phyloP scores from a whole-genome alignment of 345 rosid genomes.

The Syzygium oleosum region DNA sequence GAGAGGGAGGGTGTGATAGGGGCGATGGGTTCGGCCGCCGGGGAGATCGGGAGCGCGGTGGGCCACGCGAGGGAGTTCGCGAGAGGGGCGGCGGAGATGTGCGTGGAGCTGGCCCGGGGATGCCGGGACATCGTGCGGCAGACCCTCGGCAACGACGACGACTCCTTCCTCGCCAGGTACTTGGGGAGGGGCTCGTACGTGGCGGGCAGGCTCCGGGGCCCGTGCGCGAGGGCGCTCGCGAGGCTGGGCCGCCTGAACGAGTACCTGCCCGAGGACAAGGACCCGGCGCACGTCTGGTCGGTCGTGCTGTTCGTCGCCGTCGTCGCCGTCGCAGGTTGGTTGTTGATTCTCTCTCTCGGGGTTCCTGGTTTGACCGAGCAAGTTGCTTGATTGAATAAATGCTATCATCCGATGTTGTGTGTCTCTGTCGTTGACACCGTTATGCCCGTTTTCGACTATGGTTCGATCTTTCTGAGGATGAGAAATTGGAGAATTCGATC shows the following conservation, averaged over 20 bases:
- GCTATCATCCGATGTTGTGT: not conserved
- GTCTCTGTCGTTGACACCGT: not conserved
- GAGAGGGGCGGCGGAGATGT: constrained; percentile 46
- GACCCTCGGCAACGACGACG: constrained; percentile 40
- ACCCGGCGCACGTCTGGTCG: constrained; percentile 48
- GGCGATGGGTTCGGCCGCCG: not conserved
- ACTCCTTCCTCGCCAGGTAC: constrained; percentile 34
- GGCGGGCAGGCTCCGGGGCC: constrained; percentile 21
- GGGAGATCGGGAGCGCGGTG: constrained; percentile 11
- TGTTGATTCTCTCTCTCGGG: not conserved
- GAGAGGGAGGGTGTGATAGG: not conserved
- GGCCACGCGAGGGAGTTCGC: constrained; percentile 42
- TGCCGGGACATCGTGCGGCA: constrained; percentile 56
- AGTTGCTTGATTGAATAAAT: not conserved
- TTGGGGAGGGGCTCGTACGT: constrained; percentile 32
- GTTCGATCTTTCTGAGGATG: not conserved
- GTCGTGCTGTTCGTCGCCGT: constrained; percentile 39
- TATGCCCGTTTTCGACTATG: not conserved
- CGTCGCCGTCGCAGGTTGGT: constrained; percentile 47
- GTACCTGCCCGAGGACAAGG: constrained; percentile 62
- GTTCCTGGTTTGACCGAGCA: not conserved
- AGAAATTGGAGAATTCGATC: not conserved
- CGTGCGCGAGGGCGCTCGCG: constrained; percentile 12
- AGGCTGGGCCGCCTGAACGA: constrained; percentile 29
- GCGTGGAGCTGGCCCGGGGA: constrained; percentile 49